Evolutionary conservation across 2,329 filamentous ascomycete species (phyloP).

Genomic region (Byssochlamys sp.): DNA sequence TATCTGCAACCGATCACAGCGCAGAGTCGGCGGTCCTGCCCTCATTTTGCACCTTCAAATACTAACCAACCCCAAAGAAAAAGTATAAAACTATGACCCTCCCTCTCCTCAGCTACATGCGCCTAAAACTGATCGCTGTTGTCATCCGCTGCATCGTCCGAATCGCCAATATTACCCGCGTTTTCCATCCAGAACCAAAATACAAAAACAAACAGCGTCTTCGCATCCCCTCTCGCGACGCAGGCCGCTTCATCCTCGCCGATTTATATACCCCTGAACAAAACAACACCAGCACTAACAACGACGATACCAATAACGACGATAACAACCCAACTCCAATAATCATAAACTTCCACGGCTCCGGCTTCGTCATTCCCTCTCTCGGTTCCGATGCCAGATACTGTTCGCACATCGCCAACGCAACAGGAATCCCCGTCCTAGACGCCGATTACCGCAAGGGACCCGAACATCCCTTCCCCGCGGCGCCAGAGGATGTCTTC

Average conservation of each 20-base stretch:
- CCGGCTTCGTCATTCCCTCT: conserved; percentile 2
- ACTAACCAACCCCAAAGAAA: no score
- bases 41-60: no score
- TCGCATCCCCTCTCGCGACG: conserved; percentile 4
- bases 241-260: conserved; percentile 2
- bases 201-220: not conserved
- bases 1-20: no score
- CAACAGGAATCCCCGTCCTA: conserved; percentile 35
- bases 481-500: conserved; percentile 40
- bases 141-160: not conserved
- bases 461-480: conserved; percentile 39
- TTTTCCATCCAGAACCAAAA: not conserved
- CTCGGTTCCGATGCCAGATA: conserved; percentile 31
- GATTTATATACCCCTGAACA: conserved; percentile 1
- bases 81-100: no score
- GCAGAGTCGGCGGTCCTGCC: no score
- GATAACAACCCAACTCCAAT: not conserved
- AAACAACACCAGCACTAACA: not conserved
- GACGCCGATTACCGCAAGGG: conserved; percentile 42
- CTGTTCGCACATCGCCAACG: conserved; percentile 36
- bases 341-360: conserved; percentile 4
- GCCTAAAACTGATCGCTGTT: not conserved
- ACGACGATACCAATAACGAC: no score
- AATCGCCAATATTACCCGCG: no score
- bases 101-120: no score